A percentile compares a stretch with the other conserved stretches of the same genome.
Evolutionary conservation across 78 protist species (phyloP).

Genomic region (Planoprotostelium fungivorum): DNA sequence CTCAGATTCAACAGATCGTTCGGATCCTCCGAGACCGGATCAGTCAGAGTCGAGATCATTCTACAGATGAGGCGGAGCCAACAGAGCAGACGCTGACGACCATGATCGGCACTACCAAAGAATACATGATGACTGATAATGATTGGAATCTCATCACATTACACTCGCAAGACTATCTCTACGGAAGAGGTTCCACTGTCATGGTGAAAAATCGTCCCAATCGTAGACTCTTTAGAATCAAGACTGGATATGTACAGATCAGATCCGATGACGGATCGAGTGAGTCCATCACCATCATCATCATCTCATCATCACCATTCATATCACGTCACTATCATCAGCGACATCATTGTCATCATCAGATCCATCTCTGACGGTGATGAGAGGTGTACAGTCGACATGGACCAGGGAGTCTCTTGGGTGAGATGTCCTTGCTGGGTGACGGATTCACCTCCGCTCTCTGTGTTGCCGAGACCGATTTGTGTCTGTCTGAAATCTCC

Average conservation of each 20-base stretch:
- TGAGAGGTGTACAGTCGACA: neutral
- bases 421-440: neutral
- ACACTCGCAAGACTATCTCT: neutral
- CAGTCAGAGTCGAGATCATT: neutral
- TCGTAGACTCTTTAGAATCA: neutral
- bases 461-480: neutral
- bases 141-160: neutral
- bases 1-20: neutral
- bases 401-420: neutral
- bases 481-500: neutral
- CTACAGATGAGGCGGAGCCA: neutral
- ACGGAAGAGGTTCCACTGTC: neutral
- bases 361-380: neutral
- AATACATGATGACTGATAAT: neutral
- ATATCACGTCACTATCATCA: neutral
- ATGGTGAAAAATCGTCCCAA: neutral
- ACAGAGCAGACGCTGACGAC: neutral
- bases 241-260: neutral
- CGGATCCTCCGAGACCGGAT: neutral
- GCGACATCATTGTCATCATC: too few relatives aligned
- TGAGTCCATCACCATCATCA: neutral
- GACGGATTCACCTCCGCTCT: neutral
- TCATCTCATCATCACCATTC: neutral
- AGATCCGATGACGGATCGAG: neutral
- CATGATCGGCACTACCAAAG: neutral